Conservation (phyloP, 2,329 filamentous ascomycete species). For the Colletotrichum lupini region DNA sequence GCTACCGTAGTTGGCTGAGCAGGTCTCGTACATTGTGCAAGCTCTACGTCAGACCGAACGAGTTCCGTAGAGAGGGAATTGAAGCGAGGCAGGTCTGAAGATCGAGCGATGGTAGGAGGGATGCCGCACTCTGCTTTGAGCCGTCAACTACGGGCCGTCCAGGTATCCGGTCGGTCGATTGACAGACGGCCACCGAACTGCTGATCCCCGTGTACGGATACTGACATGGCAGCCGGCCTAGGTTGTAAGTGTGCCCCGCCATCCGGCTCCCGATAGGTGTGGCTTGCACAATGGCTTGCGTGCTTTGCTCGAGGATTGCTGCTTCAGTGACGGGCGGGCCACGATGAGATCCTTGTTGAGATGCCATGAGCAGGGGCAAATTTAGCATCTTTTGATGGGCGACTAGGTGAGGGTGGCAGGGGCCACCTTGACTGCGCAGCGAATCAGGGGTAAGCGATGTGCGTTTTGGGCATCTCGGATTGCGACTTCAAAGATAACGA, state of each 20-base stretch:
- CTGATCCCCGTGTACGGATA: not conserved
- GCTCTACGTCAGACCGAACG: not conserved
- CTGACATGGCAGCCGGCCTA: not conserved
- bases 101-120: not conserved
- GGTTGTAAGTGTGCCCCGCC: slow-evolving; percentile 1
- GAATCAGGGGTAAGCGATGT: slow-evolving; percentile 12
- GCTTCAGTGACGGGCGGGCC: slow-evolving; percentile 17
- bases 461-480: slow-evolving; percentile 20
- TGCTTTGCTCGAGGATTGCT: slow-evolving; percentile 26
- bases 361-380: slow-evolving; percentile 13
- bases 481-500: slow-evolving; percentile 26
- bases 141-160: not conserved
- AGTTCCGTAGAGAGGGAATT: not conserved
- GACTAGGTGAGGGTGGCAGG: slow-evolving; percentile 23
- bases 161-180: not conserved
- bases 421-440: slow-evolving; percentile 1
- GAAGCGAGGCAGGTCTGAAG: not conserved
- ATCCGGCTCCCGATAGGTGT: slow-evolving; percentile 14
- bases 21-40: not conserved
- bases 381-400: not conserved
- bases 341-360: slow-evolving; percentile 15
- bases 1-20: not conserved
- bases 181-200: not conserved
- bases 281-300: slow-evolving; percentile 32
- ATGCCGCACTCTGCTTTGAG: not conserved